phyloP scores from a whole-genome alignment of 176 grass and related monocot species.

The Zoysia japonica region DNA sequence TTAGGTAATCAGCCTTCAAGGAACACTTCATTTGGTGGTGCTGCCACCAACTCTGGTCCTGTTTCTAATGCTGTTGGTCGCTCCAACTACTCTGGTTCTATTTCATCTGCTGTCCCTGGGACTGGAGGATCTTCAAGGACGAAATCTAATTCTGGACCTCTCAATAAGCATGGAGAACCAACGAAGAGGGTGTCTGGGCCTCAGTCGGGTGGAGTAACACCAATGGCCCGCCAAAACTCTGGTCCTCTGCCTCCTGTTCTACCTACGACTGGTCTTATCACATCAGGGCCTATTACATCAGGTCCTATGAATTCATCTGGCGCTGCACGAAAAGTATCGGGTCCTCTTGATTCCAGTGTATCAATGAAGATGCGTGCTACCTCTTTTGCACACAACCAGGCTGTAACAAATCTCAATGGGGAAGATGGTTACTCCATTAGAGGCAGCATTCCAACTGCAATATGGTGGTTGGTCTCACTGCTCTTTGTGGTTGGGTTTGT shows the following conservation, averaged over 20 bases:
- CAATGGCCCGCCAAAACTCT: slow-evolving; percentile 70
- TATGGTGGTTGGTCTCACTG: slow-evolving; percentile 55
- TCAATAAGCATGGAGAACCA: slow-evolving; percentile 87
- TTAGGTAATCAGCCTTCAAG: slow-evolving; percentile 61
- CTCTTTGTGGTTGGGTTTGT: slow-evolving; percentile 70
- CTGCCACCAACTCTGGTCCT: slow-evolving; percentile 65
- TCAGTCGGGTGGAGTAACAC: slow-evolving; percentile 75
- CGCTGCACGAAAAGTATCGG: slow-evolving; percentile 59
- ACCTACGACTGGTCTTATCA: slow-evolving; percentile 83
- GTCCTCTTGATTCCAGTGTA: slow-evolving; percentile 50
- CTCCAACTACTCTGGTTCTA: slow-evolving; percentile 66
- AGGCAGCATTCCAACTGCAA: slow-evolving; percentile 53
- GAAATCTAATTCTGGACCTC: slow-evolving; percentile 92
- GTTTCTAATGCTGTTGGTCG: slow-evolving; percentile 47
- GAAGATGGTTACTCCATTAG: slow-evolving; percentile 62
- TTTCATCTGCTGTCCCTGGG: slow-evolving; percentile 58
- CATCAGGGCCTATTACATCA: slow-evolving; percentile 77
- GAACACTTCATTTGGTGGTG: slow-evolving; percentile 59
- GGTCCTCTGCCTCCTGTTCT: slow-evolving; percentile 67
- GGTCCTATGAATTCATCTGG: slow-evolving; percentile 70
- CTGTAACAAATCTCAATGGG: slow-evolving; percentile 67
- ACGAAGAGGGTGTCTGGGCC: slow-evolving; percentile 72
- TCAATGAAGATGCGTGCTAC: slow-evolving; percentile 61
- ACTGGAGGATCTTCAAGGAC: slow-evolving; percentile 63
- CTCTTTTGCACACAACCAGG: slow-evolving; percentile 66